Evolutionary conservation across 2,329 filamentous ascomycete genomes (phyloP).

Genomic region (Penicillium concentricum): DNA sequence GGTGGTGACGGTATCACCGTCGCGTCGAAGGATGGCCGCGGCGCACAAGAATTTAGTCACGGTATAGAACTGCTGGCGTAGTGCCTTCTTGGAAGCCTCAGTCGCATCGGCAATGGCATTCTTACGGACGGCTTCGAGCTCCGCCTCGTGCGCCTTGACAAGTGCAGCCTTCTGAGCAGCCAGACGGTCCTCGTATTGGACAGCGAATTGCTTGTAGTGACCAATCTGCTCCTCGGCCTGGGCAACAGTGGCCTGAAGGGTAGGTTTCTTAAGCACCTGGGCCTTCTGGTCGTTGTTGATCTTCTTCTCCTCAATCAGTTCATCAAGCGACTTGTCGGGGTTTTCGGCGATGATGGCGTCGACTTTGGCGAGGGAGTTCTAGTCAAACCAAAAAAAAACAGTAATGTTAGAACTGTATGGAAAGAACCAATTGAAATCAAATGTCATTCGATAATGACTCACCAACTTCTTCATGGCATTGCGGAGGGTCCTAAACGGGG

Average conservation of each 20-base stretch:
- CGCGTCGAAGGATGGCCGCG: constrained; percentile 60
- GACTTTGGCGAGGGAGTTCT: constrained; percentile 60
- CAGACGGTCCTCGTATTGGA: constrained; percentile 57
- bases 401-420: constrained; percentile 20
- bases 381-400: background rate
- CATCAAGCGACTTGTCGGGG: constrained; percentile 59
- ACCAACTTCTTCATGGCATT: constrained; percentile 95
- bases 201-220: constrained; percentile 60
- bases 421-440: background rate
- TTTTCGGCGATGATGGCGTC: constrained; percentile 61
- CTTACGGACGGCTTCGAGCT: constrained; percentile 54
- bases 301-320: constrained; percentile 61
- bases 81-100: constrained; percentile 47
- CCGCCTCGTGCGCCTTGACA: constrained; percentile 54
- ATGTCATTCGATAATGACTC: constrained; percentile 36
- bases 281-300: constrained; percentile 66
- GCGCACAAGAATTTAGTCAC: constrained; percentile 63
- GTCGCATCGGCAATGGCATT: constrained; percentile 51
- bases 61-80: constrained; percentile 56
- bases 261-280: constrained; percentile 62
- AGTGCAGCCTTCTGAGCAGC: constrained; percentile 57
- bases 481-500: constrained; percentile 70
- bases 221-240: constrained; percentile 61
- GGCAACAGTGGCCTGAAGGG: constrained; percentile 55
- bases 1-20: constrained; percentile 57